A percentile compares a stretch with the other conserved stretches of the same genome.
These are phyloP conservation scores for Strigomonas culicis DNA, from an alignment of 208 protist species.

Conservation along the genomic window DNA sequence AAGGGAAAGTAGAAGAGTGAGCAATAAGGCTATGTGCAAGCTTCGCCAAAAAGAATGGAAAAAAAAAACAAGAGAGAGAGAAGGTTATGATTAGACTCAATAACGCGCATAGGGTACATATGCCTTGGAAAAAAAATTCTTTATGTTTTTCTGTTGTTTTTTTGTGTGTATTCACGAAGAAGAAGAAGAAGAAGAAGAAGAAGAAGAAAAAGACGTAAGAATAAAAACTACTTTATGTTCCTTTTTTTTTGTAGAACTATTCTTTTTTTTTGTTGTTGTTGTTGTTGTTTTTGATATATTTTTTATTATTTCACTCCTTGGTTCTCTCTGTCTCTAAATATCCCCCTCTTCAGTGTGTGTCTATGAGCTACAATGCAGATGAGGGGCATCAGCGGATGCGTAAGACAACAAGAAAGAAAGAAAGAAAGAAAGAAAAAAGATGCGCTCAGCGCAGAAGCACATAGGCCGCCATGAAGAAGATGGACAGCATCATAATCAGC, in stretches of 20 bases:
- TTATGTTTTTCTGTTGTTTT: constrained; percentile 1
- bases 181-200: not conserved
- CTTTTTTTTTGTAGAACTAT: constrained; percentile 2
- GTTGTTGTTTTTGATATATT: no score
- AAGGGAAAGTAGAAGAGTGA: not conserved
- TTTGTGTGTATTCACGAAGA: not conserved
- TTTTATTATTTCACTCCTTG: no score
- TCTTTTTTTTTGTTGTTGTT: not conserved
- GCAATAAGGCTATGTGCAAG: not conserved
- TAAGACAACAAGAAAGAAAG: no score
- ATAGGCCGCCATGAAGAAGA: constrained; percentile 43
- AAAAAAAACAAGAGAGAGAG: constrained; percentile 5
- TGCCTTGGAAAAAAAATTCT: constrained; percentile 2
- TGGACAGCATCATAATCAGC: constrained; percentile 31
- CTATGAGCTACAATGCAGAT: no score
- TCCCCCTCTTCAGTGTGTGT: no score
- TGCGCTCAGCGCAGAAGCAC: no score
- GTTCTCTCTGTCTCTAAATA: no score
- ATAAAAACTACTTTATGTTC: not conserved
- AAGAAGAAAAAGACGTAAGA: not conserved
- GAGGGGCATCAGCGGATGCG: no score
- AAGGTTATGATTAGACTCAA: not conserved
- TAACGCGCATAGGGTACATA: not conserved
- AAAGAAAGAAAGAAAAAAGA: no score
- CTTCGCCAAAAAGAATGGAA: not conserved